These are phyloP conservation scores for Paramecium tetraurelia DNA, from an alignment of 73 alveolate genomes.

Conservation along the genomic window DNA sequence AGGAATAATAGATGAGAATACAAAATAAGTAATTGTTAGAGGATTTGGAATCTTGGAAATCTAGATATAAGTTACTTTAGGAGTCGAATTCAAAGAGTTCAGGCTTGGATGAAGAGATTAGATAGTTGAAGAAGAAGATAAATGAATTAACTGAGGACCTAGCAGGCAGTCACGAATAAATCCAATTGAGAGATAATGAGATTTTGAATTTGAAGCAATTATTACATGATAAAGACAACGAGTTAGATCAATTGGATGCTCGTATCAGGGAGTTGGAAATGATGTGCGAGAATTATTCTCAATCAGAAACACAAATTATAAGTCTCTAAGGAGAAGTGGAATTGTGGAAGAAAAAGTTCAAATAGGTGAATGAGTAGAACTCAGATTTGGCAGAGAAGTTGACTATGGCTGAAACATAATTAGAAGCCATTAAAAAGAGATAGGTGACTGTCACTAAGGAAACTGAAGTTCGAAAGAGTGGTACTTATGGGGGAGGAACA, in stretches of 20 bases:
- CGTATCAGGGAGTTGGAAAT: background rate
- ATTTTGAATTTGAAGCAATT: background rate
- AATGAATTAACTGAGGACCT: background rate
- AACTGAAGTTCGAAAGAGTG: constrained; percentile 15
- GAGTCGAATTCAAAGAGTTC: background rate
- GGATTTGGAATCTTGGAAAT: constrained; percentile 2
- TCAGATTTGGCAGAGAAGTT: constrained; percentile 21
- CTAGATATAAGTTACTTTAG: background rate
- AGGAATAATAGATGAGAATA: constrained; percentile 9
- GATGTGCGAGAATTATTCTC: background rate
- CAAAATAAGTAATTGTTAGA: background rate
- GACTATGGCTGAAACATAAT: constrained; percentile 35
- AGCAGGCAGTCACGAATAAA: background rate
- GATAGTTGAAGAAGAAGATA: background rate
- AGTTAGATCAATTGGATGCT: background rate
- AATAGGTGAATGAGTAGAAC: background rate
- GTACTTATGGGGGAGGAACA: background rate
- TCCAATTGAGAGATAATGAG: background rate
- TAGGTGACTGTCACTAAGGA: constrained; percentile 5
- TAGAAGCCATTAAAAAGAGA: background rate
- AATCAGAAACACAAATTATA: background rate
- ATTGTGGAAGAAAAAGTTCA: constrained; percentile 11
- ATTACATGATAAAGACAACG: background rate
- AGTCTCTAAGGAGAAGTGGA: constrained; percentile 36
- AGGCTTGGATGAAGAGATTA: constrained; percentile 3